Evolutionary conservation across 352 stramenopile species (phyloP).

Genomic region (Phytophthora capsici): DNA sequence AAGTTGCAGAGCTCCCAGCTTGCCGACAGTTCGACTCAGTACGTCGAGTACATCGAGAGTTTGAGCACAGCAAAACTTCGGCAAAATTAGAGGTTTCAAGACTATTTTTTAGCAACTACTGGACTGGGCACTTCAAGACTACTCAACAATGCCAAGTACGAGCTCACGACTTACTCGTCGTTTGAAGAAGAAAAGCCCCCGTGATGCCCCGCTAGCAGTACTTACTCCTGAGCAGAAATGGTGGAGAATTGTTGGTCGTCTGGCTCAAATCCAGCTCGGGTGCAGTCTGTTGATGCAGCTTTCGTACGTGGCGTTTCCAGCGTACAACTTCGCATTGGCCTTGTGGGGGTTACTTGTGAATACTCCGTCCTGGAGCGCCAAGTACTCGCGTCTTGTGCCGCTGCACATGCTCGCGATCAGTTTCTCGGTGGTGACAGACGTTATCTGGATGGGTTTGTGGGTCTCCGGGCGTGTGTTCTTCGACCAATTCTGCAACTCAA

Average conservation of each 20-base stretch:
- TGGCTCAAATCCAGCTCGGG: constrained; percentile 57
- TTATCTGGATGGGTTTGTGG: constrained; percentile 83
- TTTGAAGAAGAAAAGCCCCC: constrained; percentile 22
- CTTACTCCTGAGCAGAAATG: constrained; percentile 40
- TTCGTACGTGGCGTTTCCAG: constrained; percentile 82
- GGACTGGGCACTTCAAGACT: constrained; percentile 7
- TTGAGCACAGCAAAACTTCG: constrained; percentile 10
- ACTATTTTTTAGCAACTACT: constrained; percentile 19
- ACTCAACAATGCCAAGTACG: constrained; percentile 16
- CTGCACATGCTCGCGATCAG: constrained; percentile 60
- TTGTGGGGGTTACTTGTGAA: constrained; percentile 72
- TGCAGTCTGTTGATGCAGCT: constrained; percentile 78
- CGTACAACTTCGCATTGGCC: constrained; percentile 81
- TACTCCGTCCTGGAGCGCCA: constrained; percentile 54
- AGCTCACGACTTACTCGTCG: constrained; percentile 11
- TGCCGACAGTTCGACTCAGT: constrained; percentile 46
- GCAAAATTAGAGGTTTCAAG: constrained; percentile 27
- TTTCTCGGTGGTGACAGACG: constrained; percentile 68
- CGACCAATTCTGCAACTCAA: constrained; percentile 70
- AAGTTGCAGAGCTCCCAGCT: constrained; percentile 39
- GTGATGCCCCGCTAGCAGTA: constrained; percentile 2
- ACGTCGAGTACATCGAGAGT: constrained; percentile 59
- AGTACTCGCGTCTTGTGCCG: constrained; percentile 52
- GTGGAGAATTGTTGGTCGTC: constrained; percentile 48
- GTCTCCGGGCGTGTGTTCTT: constrained; percentile 77